phyloP scores from a whole-genome alignment of 441 rosid species.

The Populus tomentosa region DNA sequence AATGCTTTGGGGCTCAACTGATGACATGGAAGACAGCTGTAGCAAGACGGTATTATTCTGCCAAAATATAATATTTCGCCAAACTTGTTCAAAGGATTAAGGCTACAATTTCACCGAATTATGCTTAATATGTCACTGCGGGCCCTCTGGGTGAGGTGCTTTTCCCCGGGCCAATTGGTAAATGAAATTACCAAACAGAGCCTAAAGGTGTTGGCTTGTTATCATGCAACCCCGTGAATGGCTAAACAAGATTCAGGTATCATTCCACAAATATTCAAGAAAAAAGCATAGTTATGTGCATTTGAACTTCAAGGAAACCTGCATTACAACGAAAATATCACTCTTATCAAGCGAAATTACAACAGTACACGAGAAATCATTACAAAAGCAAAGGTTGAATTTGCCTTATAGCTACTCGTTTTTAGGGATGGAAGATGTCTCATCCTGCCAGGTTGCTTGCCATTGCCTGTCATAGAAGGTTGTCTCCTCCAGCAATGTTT shows the following conservation, averaged over 20 bases:
- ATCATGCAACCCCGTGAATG: background rate
- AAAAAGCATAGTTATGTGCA: background rate
- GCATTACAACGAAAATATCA: background rate
- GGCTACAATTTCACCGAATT: too few relatives aligned
- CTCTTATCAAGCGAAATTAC: background rate
- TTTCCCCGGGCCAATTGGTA: too few relatives aligned
- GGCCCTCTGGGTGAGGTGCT: too few relatives aligned
- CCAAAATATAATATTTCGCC: too few relatives aligned
- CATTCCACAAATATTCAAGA: background rate
- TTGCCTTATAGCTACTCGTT: constrained; percentile 18
- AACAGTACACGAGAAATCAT: background rate
- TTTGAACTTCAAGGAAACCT: background rate
- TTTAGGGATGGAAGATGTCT: constrained; percentile 30
- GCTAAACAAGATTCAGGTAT: background rate
- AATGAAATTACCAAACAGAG: too few relatives aligned
- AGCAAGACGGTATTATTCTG: background rate
- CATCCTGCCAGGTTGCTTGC: constrained; percentile 94
- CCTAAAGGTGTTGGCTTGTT: too few relatives aligned
- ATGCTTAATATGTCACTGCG: too few relatives aligned
- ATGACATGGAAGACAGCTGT: background rate
- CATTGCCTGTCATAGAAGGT: constrained; percentile 93
- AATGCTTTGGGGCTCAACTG: background rate
- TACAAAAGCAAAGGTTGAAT: background rate
- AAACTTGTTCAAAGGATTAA: too few relatives aligned
- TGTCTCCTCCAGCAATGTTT: constrained; percentile 74